Evolutionary conservation across 345 rosid genomes (phyloP).

Genomic region (Ceriops zippeliana): DNA sequence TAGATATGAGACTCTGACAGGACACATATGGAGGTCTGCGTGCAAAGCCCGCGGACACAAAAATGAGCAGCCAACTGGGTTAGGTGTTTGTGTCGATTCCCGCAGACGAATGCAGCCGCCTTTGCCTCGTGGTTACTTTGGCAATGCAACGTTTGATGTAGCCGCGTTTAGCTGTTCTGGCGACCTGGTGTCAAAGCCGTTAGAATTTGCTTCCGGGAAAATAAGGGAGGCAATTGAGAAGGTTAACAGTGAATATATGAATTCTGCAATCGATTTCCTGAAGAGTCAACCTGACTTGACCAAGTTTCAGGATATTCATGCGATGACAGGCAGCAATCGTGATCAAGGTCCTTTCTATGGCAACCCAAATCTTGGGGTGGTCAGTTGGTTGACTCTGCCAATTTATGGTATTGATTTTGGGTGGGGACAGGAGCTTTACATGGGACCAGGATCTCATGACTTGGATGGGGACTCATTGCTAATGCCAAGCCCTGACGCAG

Average conservation of each 20-base stretch:
- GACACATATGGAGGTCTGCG: constrained; percentile 37
- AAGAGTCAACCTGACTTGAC: constrained; percentile 41
- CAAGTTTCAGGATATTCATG: constrained; percentile 49
- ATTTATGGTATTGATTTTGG: constrained; percentile 55
- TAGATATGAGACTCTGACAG: constrained; percentile 36
- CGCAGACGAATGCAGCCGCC: constrained; percentile 44
- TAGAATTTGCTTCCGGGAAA: constrained; percentile 36
- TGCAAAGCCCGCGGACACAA: constrained; percentile 38
- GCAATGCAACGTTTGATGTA: constrained; percentile 46
- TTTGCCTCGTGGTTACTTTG: constrained; percentile 31
- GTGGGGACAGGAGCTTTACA: constrained; percentile 55
- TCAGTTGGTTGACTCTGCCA: constrained; percentile 60
- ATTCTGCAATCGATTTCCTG: constrained; percentile 37
- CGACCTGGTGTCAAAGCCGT: constrained; percentile 34
- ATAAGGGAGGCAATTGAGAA: constrained; percentile 42
- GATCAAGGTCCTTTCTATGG: constrained; percentile 50
- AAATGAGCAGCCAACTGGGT: constrained; percentile 44
- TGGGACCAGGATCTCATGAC: constrained; percentile 51
- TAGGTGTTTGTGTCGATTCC: constrained; percentile 42
- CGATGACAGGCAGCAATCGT: constrained; percentile 30
- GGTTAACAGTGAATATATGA: constrained; percentile 38
- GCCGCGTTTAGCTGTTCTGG: constrained; percentile 39
- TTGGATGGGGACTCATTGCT: constrained; percentile 48
- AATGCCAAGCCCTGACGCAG: constrained; percentile 29
- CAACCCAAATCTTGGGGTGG: constrained; percentile 58